A percentile compares a stretch with the other conserved stretches of the same genome.
phyloP scores from a whole-genome alignment of 345 rosid genomes.

The Brassica incana region DNA sequence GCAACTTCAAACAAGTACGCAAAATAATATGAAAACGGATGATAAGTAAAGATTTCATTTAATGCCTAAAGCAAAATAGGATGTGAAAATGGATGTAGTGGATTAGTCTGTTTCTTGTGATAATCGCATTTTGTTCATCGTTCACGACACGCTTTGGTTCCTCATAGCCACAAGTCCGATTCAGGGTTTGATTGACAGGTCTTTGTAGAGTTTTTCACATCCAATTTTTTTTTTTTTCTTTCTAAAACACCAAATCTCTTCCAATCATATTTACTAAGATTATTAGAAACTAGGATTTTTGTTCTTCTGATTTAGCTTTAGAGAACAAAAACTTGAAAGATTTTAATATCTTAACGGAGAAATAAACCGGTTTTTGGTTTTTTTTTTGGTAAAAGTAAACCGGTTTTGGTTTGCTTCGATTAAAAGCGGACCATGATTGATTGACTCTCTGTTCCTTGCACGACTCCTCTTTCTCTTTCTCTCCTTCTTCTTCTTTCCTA shows the following conservation, averaged over 20 bases:
- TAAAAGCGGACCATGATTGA: slow-evolving; percentile 10
- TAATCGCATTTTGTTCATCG: background rate
- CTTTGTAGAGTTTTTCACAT: background rate
- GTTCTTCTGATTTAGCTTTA: background rate
- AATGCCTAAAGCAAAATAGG: background rate
- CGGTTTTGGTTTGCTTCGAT: slow-evolving; percentile 19
- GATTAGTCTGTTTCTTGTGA: background rate
- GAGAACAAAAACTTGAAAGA: background rate
- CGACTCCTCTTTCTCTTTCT: slow-evolving; percentile 21
- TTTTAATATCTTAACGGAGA: background rate
- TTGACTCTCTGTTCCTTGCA: slow-evolving; percentile 23
- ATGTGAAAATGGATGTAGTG: background rate
- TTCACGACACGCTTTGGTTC: background rate
- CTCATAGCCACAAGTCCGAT: background rate
- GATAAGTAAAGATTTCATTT: background rate
- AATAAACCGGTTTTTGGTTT: background rate
- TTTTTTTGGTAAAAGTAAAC: background rate
- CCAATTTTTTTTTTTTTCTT: background rate
- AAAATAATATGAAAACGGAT: background rate
- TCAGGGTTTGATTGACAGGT: background rate
- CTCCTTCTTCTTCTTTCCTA: slow-evolving; percentile 13
- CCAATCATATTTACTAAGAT: background rate
- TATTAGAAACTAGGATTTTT: background rate
- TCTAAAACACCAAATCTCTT: background rate
- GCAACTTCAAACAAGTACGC: background rate